phyloP scores from a whole-genome alignment of 176 grass and related monocot species.

The Musa itinerans region DNA sequence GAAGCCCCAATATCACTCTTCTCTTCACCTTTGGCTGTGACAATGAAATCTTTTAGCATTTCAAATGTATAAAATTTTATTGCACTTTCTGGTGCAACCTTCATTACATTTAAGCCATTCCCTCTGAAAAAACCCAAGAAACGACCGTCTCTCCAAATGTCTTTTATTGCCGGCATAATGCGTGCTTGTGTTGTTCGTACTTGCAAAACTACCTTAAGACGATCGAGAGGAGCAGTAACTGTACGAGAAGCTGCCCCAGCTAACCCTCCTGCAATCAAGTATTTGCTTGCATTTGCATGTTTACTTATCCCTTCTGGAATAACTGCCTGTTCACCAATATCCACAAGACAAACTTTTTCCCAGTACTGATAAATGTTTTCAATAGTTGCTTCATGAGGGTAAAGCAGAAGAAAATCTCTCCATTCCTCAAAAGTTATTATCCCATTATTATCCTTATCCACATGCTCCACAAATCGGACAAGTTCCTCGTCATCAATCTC shows the following conservation, averaged over 20 bases:
- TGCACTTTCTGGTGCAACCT: conserved; percentile 81
- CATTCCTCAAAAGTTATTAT: conserved; percentile 91
- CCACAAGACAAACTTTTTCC: conserved; percentile 78
- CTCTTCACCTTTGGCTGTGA: conserved; percentile 49
- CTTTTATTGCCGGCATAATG: conserved; percentile 34
- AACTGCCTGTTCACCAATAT: conserved; percentile 75
- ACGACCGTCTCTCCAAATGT: conserved; percentile 62
- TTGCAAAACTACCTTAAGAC: conserved; percentile 72
- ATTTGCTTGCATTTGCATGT: conserved; percentile 61
- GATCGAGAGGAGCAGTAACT: conserved; percentile 71
- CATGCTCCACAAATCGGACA: conserved; percentile 69
- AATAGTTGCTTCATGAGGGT: conserved; percentile 77
- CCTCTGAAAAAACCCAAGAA: conserved; percentile 59
- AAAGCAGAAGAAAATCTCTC: conserved; percentile 84
- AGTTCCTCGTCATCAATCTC: conserved; percentile 78
- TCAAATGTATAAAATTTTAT: conserved; percentile 78
- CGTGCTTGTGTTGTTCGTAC: conserved; percentile 49
- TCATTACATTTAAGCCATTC: conserved; percentile 84
- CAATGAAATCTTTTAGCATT: conserved; percentile 67
- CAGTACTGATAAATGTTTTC: conserved; percentile 85
- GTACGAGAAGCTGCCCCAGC: conserved; percentile 65
- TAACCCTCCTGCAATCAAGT: conserved; percentile 73
- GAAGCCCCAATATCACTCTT: conserved; percentile 56
- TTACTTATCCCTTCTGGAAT: conserved; percentile 74
- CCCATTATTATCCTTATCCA: conserved; percentile 87